These are phyloP conservation scores for Tanozyma kutaoensis DNA, from an alignment of 805 yeast species.

Conservation along the genomic window DNA sequence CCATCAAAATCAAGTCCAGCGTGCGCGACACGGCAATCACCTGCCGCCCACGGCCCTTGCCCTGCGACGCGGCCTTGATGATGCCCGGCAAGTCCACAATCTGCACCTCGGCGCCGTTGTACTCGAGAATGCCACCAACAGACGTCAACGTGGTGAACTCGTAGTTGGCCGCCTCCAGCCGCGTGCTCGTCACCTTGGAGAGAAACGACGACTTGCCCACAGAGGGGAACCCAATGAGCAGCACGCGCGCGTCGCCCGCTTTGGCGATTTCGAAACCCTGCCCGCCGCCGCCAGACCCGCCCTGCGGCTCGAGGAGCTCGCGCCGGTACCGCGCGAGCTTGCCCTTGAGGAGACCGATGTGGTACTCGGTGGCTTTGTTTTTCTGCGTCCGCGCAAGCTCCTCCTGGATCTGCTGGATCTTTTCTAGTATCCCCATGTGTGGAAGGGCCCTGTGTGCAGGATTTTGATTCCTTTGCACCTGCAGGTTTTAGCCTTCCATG, in stretches of 20 bases:
- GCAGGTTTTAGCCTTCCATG: no score
- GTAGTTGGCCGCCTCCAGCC: constrained; percentile 88
- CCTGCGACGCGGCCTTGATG: constrained; percentile 91
- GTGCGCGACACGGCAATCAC: constrained; percentile 95
- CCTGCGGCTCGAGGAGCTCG: constrained; percentile 82
- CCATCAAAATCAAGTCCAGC: constrained; percentile 85
- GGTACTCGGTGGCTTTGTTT: constrained; percentile 96
- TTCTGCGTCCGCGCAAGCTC: constrained; percentile 93
- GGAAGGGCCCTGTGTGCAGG: no score
- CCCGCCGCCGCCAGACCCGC: constrained; percentile 67
- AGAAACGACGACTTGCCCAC: constrained; percentile 92
- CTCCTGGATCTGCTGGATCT: constrained; percentile 79
- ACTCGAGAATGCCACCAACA: constrained; percentile 90
- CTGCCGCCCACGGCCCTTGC: constrained; percentile 95
- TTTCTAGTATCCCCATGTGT: constrained; percentile 32
- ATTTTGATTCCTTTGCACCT: no score
- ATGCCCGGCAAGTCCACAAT: constrained; percentile 97
- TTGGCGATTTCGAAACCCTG: constrained; percentile 90
- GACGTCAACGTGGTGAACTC: constrained; percentile 94
- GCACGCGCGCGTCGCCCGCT: constrained; percentile 93
- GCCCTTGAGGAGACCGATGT: constrained; percentile 86
- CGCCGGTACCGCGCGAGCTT: constrained; percentile 87
- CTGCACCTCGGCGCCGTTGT: constrained; percentile 94
- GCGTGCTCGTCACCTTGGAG: constrained; percentile 82
- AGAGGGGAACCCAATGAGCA: constrained; percentile 92